Conservation (phyloP, 495 filamentous ascomycete genomes). For the Aspergillus funiculosus region DNA sequence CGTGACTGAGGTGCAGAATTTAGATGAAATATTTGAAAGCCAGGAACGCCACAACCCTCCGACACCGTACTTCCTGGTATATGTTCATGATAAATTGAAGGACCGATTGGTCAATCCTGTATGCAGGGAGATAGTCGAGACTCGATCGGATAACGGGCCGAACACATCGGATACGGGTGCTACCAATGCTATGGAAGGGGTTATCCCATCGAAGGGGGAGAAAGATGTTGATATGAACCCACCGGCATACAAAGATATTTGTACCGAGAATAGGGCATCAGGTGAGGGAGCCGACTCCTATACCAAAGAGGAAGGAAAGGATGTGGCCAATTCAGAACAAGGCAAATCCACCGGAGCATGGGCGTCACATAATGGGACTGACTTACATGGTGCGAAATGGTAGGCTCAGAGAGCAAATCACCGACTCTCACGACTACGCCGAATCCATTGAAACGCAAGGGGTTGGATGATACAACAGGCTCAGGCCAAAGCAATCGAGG, state of each 20-base stretch:
- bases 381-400: slow-evolving; percentile 25
- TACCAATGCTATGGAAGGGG: slow-evolving; percentile 20
- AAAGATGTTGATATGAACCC: slow-evolving; percentile 29
- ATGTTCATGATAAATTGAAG: slow-evolving; percentile 61
- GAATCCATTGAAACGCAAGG: slow-evolving; percentile 35
- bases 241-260: slow-evolving; percentile 29
- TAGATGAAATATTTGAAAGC: slow-evolving; percentile 60
- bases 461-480: slow-evolving; percentile 19
- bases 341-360: slow-evolving; percentile 8
- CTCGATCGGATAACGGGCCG: slow-evolving; percentile 17
- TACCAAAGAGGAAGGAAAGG: slow-evolving; percentile 6
- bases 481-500: not conserved
- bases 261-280: slow-evolving; percentile 19
- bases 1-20: slow-evolving; percentile 62
- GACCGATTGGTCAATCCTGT: slow-evolving; percentile 57
- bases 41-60: slow-evolving; percentile 53
- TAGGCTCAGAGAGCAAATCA: slow-evolving; percentile 23
- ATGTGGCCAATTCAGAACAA: slow-evolving; percentile 1
- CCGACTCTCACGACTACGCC: slow-evolving; percentile 8
- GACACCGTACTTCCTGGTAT: slow-evolving; percentile 87
- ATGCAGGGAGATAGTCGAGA: slow-evolving; percentile 39
- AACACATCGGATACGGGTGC: slow-evolving; percentile 1
- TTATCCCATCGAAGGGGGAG: slow-evolving; percentile 11
- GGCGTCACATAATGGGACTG: slow-evolving; percentile 17
- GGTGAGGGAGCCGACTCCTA: slow-evolving; percentile 27